Evolutionary conservation across 2,329 filamentous ascomycete genomes (phyloP).

Genomic region (Colletotrichum echinochloae): DNA sequence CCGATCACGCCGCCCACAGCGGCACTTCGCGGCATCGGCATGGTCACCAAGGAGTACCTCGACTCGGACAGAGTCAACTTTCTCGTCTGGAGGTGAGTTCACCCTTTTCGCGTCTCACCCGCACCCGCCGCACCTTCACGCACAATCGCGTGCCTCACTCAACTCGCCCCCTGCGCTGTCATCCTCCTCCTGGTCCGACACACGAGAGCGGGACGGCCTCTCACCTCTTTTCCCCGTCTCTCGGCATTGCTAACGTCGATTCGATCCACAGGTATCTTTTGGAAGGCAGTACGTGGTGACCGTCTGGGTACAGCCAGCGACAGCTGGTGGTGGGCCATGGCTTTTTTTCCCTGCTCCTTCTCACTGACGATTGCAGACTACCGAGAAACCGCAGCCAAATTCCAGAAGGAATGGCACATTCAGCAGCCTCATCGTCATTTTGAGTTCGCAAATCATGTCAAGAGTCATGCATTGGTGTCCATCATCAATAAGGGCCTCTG

Average conservation of each 20-base stretch:
- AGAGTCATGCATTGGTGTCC: constrained; percentile 72
- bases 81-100: constrained; percentile 76
- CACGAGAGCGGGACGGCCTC: constrained; percentile 8
- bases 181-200: constrained; percentile 3
- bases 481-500: constrained; percentile 73
- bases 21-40: constrained; percentile 39
- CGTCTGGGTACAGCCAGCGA: constrained; percentile 32
- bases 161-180: constrained; percentile 14
- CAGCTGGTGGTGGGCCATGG: constrained; percentile 33
- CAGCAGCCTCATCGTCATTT: constrained; percentile 72
- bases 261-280: constrained; percentile 64
- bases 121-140: constrained; percentile 20
- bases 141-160: constrained; percentile 33
- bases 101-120: constrained; percentile 44
- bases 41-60: constrained; percentile 71
- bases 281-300: constrained; percentile 68
- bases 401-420: constrained; percentile 77
- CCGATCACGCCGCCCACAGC: constrained; percentile 39
- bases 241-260: constrained; percentile 32
- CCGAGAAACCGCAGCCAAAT: constrained; percentile 74
- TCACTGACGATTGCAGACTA: constrained; percentile 63
- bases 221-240: constrained; percentile 14
- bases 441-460: constrained; percentile 73
- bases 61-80: constrained; percentile 77
- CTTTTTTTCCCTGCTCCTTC: constrained; percentile 13